phyloP scores from a whole-genome alignment of 2,329 filamentous ascomycete species.

The Alternaria conjuncta region DNA sequence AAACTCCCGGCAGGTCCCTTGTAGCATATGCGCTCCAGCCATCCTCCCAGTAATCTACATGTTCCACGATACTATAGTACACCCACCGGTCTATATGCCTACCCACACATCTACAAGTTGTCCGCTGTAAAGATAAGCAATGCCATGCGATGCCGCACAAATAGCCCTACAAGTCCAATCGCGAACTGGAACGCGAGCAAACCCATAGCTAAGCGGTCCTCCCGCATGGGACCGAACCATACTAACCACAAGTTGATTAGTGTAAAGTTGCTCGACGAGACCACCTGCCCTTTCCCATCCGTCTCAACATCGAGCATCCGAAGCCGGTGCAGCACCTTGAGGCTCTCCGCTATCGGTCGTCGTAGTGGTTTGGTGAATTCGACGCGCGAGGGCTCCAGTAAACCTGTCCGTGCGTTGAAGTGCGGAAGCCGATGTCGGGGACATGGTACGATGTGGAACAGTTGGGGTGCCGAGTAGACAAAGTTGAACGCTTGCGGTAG shows the following conservation, averaged over 20 bases:
- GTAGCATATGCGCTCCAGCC: neutral
- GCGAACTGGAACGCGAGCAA: constrained; percentile 78
- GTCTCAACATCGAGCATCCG: constrained; percentile 71
- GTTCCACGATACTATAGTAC: neutral
- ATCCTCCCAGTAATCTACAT: neutral
- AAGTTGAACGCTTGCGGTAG: constrained; percentile 98
- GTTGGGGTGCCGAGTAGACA: constrained; percentile 87
- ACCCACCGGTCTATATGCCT: neutral
- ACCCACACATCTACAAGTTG: constrained; percentile 59
- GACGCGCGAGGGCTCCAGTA: constrained; percentile 86
- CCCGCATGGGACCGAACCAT: constrained; percentile 88
- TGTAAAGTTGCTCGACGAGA: constrained; percentile 87
- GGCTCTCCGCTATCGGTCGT: constrained; percentile 64
- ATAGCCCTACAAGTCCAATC: constrained; percentile 81
- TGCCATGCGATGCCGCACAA: constrained; percentile 84
- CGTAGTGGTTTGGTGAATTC: constrained; percentile 75
- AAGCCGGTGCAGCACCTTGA: constrained; percentile 73
- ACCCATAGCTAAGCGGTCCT: constrained; percentile 81
- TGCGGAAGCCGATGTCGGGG: constrained; percentile 89
- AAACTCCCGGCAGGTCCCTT: neutral
- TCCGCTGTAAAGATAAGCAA: constrained; percentile 89
- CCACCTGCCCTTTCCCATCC: constrained; percentile 72
- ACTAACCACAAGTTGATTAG: constrained; percentile 96
- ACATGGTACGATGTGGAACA: constrained; percentile 89
- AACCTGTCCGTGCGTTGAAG: constrained; percentile 83